phyloP scores from a whole-genome alignment of 2,329 filamentous ascomycete species.

The Xylaria sp. region DNA sequence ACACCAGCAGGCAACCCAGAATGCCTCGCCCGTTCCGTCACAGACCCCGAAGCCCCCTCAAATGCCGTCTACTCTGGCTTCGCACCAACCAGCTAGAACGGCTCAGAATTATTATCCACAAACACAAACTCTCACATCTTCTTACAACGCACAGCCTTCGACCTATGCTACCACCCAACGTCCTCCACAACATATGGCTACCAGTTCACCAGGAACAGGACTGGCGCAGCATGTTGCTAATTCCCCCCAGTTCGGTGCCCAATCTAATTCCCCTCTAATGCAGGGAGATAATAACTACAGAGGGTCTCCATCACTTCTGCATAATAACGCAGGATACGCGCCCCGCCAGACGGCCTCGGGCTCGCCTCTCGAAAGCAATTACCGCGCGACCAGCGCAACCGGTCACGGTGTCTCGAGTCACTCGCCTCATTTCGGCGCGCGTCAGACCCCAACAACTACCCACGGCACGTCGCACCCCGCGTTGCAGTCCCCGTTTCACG shows the following conservation, averaged over 20 bases:
- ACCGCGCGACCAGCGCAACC: slow-evolving; percentile 29
- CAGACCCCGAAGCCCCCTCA: slow-evolving; percentile 36
- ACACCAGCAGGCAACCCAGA: slow-evolving; percentile 29
- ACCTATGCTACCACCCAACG: slow-evolving; percentile 35
- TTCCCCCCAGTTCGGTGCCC: slow-evolving; percentile 38
- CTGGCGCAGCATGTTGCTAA: slow-evolving; percentile 39
- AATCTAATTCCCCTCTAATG: slow-evolving; percentile 39
- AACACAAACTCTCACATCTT: slow-evolving; percentile 30
- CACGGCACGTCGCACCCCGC: slow-evolving; percentile 35
- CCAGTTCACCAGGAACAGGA: slow-evolving; percentile 33
- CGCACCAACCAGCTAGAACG: slow-evolving; percentile 33
- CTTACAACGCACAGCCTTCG: slow-evolving; percentile 34
- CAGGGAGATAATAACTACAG: slow-evolving; percentile 37
- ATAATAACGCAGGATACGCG: slow-evolving; percentile 32
- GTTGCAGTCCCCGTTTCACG: slow-evolving; percentile 31
- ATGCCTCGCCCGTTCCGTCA: slow-evolving; percentile 33
- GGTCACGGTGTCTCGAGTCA: slow-evolving; percentile 35
- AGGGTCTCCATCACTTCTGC: slow-evolving; percentile 37
- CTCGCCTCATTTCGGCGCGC: slow-evolving; percentile 36
- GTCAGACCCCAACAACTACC: slow-evolving; percentile 32
- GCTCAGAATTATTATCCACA: slow-evolving; percentile 37
- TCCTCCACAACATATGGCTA: slow-evolving; percentile 34
- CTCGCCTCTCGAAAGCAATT: slow-evolving; percentile 37
- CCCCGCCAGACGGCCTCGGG: slow-evolving; percentile 36
- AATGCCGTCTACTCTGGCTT: slow-evolving; percentile 31